Evolutionary conservation across 2,329 filamentous ascomycete species (phyloP).

Genomic region (Lecanicillium sp.): DNA sequence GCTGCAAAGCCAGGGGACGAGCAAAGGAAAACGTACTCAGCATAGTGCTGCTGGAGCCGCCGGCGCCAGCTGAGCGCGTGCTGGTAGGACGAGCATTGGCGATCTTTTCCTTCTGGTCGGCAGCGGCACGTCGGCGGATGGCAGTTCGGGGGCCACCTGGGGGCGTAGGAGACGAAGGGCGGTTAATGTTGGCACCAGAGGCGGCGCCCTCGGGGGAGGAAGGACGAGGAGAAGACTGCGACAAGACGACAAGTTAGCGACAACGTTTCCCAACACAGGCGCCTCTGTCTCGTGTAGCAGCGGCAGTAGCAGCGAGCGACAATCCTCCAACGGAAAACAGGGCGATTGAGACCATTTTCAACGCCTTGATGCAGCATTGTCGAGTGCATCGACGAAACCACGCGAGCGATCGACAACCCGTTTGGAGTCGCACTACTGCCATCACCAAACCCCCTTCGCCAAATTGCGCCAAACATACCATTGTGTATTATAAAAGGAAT

Average conservation of each 20-base stretch:
- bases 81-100: slow-evolving; percentile 89
- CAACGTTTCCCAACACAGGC: too few relatives aligned
- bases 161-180: slow-evolving; percentile 77
- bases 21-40: slow-evolving; percentile 58
- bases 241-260: background rate
- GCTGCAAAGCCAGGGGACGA: too few relatives aligned
- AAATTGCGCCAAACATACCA: slow-evolving; percentile 20
- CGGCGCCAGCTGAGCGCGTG: slow-evolving; percentile 87
- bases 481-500: slow-evolving; percentile 11
- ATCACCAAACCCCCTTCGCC: background rate
- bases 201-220: slow-evolving; percentile 52
- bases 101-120: slow-evolving; percentile 94
- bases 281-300: too few relatives aligned
- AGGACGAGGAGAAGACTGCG: slow-evolving; percentile 49
- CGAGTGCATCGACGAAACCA: background rate
- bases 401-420: slow-evolving; percentile 1
- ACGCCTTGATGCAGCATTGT: too few relatives aligned
- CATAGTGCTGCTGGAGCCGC: slow-evolving; percentile 97
- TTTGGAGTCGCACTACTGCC: too few relatives aligned
- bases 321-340: too few relatives aligned
- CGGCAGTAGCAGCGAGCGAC: too few relatives aligned
- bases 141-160: slow-evolving; percentile 92
- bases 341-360: too few relatives aligned
- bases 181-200: slow-evolving; percentile 62
- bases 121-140: slow-evolving; percentile 88